Evolutionary conservation across 306 rosid species (phyloP).

Genomic region (Sechiopsis laciniata): DNA sequence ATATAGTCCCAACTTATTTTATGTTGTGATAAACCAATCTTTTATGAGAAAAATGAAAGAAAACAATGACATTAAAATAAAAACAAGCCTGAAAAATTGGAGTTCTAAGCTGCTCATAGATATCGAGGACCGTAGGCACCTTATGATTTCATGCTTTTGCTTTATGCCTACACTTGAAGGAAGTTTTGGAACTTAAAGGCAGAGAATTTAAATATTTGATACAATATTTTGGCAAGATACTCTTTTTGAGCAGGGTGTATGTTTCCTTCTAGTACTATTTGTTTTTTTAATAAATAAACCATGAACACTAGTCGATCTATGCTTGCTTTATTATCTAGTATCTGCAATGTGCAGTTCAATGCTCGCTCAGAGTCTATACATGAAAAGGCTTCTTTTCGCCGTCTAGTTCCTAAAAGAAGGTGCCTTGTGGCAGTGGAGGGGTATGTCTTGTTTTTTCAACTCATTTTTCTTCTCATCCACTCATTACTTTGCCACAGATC

Average conservation of each 20-base stretch:
- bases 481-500: not conserved
- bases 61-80: no score
- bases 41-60: no score
- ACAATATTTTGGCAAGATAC: not conserved
- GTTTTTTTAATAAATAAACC: not conserved
- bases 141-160: not conserved
- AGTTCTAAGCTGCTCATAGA: not conserved
- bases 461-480: not conserved
- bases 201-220: constrained; percentile 2
- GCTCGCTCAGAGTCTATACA: constrained; percentile 70
- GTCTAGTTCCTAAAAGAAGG: constrained; percentile 64
- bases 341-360: constrained; percentile 53
- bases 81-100: no score
- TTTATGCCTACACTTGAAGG: not conserved
- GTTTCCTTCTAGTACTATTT: not conserved
- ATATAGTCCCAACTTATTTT: no score
- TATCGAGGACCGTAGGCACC: not conserved
- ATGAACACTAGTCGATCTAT: not conserved
- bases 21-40: no score
- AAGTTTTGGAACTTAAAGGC: not conserved
- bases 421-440: constrained; percentile 80
- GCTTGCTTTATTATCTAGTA: not conserved
- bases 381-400: constrained; percentile 74
- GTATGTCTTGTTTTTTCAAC: constrained; percentile 29
- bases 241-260: not conserved